Base-by-base conservation (phyloP, 2,329 filamentous ascomycete genomes). In the Neonectria magnoliae region DNA sequence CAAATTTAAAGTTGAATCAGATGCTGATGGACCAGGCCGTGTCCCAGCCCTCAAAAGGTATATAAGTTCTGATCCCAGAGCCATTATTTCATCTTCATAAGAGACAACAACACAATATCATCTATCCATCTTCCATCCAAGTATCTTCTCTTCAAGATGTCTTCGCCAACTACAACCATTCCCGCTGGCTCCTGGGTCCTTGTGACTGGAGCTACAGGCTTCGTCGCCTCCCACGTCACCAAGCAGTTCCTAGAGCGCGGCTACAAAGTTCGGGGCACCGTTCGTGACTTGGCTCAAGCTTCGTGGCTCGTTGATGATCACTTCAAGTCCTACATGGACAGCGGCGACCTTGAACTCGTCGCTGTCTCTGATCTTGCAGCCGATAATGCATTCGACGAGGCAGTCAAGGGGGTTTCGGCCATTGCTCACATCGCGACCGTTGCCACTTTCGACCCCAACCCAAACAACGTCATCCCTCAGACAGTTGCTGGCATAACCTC, bases 141-240 rank as follows among this genome's bases (percentile, higher is more conserved):
- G 11, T 11, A 50, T 10, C 27, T 50, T 31, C 13, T n/a, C 44
- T 4, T 4, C 3, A 22, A 8, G 42, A 31, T 67, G 63, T 29
- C 58, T 27, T 45, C 36, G 5, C 13, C 41, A 38, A 1, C 9
- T 22, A 11, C 45, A 13, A 27, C 50, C 2, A 74, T 80, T 27
- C 71, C 73, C 8, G 47, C 60, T 6, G 76, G 75, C 10, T 77
- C 76, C 2, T 68, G 65, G 45, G 72, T 85, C 29, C 78, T 85
- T 4, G 78, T 86, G 14, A 85, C 82, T 0, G 83, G 83, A 7
- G 79, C 76, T 2, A 84, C 79, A 52, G 82, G 83, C 36, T 83
- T 80, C 67, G 76, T 85, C 25, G 82, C 74, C 27, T 78, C 78
- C 7, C 80, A 85, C 47, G 72, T 83, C 4, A 72, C 76, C 33